Base-by-base conservation (phyloP, 345 rosid species). In the Litchi chinensis region DNA sequence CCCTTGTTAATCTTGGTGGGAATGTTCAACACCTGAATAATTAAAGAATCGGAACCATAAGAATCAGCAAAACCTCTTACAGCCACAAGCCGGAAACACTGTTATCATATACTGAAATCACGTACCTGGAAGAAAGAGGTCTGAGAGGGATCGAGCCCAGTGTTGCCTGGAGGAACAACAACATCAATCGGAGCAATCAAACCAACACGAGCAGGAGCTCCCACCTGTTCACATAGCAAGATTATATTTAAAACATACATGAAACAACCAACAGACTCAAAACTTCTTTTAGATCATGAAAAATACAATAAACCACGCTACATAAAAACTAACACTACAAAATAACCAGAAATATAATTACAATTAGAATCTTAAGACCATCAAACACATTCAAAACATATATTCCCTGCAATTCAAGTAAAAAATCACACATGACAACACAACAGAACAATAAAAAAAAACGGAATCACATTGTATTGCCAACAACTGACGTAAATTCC, bases 1-100 rank as follows among this genome's bases (percentile, higher is more conserved):
- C 99, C 99, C 93, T 95, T 95, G 91, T 95, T 95, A 90, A 95
- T 95, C 87, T 95, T 95, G 65, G 99, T 95, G 0, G 99, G 97
- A 69, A 95, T 95, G 82, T 95, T 95, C 16, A 95, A 93, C 76
- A 95, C 97, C 90, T 93, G 65, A 60, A 73, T 21, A 18, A 24
- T 13, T 5, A 64, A 0, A 54, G 4, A 24, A 71, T 7, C 3
- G 12, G 28, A 22, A 10, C 6, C 3, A 32, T 44, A 19, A 26
- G 57, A 41, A 21, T 18, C 24, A 71, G 37, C n/a, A 13, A 60
- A 32, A 39, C 46, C 43, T n/a, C 13, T 0, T 1, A 32, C 28
- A n/a, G 28, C 1, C 4, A 46, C 43, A 37, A 65, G 59, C 24
- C 5, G 4, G 3, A 41, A 4, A 22, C 22, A 18, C 69, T 12